phyloP scores from a whole-genome alignment of 139 green algal species.

The Diplosphaera chodatii region DNA sequence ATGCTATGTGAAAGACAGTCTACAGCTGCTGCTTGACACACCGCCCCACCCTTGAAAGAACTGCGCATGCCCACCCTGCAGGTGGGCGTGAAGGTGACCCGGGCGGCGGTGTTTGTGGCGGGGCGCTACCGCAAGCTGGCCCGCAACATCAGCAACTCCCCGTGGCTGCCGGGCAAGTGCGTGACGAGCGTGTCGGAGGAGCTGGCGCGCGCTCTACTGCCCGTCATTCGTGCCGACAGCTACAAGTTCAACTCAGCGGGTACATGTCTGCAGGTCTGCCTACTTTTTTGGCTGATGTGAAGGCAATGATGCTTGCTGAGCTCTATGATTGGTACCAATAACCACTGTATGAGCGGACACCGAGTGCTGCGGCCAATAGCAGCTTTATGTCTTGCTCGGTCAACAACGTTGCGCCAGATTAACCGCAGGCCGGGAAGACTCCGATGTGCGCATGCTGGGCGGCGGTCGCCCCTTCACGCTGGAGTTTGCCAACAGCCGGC shows the following conservation, averaged over 20 bases:
- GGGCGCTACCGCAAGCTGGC: conserved; percentile 30
- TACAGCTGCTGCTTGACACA: no score
- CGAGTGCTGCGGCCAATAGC: no score
- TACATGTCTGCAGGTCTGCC: not conserved
- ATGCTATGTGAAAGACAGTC: no score
- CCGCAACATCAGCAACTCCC: conserved; percentile 38
- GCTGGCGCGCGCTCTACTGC: conserved; percentile 25
- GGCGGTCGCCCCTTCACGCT: conserved; percentile 73
- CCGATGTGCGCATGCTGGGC: conserved; percentile 86
- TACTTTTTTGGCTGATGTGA: not conserved
- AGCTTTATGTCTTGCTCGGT: no score
- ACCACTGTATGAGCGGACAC: no score
- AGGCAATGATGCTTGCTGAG: no score
- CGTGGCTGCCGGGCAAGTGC: conserved; percentile 35
- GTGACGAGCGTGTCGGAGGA: conserved; percentile 31
- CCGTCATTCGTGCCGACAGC: conserved; percentile 17
- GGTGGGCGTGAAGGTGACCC: not conserved
- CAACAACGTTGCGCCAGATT: conserved; percentile 1
- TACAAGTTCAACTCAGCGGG: conserved; percentile 40
- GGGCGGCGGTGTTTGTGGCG: conserved; percentile 16
- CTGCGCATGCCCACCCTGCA: no score
- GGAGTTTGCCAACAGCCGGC: conserved; percentile 51
- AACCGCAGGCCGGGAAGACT: conserved; percentile 72
- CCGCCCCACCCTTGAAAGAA: no score
- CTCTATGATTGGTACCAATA: no score